phyloP scores from a whole-genome alignment of 2,329 filamentous ascomycete genomes.

The Stagonosporopsis tanaceti region DNA sequence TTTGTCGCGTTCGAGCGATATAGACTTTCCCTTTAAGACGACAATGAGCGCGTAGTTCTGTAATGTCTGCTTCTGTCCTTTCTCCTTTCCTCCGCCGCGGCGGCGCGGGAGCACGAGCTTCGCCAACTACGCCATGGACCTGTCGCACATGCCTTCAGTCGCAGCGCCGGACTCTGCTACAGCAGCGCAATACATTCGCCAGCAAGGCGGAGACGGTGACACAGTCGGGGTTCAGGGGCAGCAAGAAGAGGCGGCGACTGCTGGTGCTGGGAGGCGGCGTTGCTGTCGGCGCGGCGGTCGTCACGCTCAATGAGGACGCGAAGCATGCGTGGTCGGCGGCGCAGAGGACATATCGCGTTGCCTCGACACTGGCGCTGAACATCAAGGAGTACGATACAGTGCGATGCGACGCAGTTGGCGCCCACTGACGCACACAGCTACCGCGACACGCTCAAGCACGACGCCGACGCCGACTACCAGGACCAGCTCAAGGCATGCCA shows the following conservation, averaged over 20 bases:
- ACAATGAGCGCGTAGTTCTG: constrained; percentile 8
- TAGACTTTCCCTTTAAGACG: not conserved
- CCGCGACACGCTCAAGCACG: constrained; percentile 78
- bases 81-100: constrained; percentile 35
- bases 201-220: constrained; percentile 16
- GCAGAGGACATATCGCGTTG: constrained; percentile 81
- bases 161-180: constrained; percentile 31
- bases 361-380: constrained; percentile 75
- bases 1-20: constrained; percentile 1
- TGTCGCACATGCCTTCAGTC: constrained; percentile 45
- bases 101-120: constrained; percentile 36
- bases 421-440: constrained; percentile 67
- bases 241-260: constrained; percentile 38
- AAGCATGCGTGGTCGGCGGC: constrained; percentile 78
- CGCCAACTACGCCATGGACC: constrained; percentile 37
- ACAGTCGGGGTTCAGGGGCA: constrained; percentile 15
- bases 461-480: constrained; percentile 71
- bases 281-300: constrained; percentile 51
- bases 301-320: constrained; percentile 70
- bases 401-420: not conserved
- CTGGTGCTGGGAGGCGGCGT: constrained; percentile 38
- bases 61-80: constrained; percentile 43
- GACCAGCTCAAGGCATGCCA: constrained; percentile 82
- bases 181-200: constrained; percentile 25
- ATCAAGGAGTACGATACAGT: constrained; percentile 80